Conservation (phyloP, 805 yeast species). For the Kodamaea neixiangensis region DNA sequence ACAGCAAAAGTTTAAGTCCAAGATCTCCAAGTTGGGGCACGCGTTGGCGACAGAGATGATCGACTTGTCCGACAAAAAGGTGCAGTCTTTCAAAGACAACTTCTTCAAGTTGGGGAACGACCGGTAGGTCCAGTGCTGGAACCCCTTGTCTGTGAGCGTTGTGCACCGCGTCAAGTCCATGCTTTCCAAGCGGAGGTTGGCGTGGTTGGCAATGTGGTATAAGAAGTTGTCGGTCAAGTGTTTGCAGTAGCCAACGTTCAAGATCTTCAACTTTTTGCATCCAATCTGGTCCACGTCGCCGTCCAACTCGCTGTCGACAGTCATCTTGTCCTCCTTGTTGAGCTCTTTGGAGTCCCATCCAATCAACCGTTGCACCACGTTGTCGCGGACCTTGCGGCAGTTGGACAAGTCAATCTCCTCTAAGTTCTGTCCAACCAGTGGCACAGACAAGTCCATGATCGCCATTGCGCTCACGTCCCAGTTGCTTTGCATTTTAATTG, state of each 20-base stretch:
- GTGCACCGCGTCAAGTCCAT: slow-evolving; percentile 75
- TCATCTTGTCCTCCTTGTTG: slow-evolving; percentile 9
- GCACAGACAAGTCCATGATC: slow-evolving; percentile 72
- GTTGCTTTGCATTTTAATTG: slow-evolving; percentile 62
- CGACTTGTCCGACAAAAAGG: slow-evolving; percentile 67
- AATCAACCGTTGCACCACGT: slow-evolving; percentile 66
- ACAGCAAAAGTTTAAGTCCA: slow-evolving; percentile 75
- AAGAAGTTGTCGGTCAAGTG: slow-evolving; percentile 69
- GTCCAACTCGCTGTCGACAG: slow-evolving; percentile 7
- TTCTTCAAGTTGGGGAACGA: slow-evolving; percentile 54
- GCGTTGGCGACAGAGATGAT: slow-evolving; percentile 62
- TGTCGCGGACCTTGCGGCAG: slow-evolving; percentile 73
- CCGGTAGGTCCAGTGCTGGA: slow-evolving; percentile 61
- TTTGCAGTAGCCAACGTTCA: slow-evolving; percentile 74
- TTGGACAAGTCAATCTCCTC: slow-evolving; percentile 67
- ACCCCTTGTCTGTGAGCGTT: slow-evolving; percentile 74
- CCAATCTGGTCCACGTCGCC: slow-evolving; percentile 40
- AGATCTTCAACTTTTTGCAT: slow-evolving; percentile 54
- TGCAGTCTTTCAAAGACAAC: slow-evolving; percentile 68
- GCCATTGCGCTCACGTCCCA: slow-evolving; percentile 85
- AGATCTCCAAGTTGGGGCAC: slow-evolving; percentile 54
- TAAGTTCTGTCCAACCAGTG: slow-evolving; percentile 59
- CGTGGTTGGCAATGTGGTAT: slow-evolving; percentile 60
- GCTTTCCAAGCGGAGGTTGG: slow-evolving; percentile 53
- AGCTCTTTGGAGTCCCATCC: slow-evolving; percentile 44